Base-by-base conservation (phyloP, 2,329 filamentous ascomycete genomes). In the Zymoseptoria pseudotritici region DNA sequence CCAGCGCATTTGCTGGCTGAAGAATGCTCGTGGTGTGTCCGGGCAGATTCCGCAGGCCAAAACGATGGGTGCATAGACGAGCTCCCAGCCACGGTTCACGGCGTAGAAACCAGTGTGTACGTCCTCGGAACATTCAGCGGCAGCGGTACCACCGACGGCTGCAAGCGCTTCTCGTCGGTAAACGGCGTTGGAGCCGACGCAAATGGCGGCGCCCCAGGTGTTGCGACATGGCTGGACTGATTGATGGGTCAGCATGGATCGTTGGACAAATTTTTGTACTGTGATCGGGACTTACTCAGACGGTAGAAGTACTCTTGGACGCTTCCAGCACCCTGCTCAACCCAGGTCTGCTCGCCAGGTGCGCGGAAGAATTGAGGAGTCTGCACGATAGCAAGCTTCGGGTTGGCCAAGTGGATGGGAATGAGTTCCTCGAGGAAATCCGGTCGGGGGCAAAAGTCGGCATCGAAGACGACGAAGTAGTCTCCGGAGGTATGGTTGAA, bases 1-100 rank as follows among this genome's bases (percentile, higher is more conserved):
- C 76, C 76, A 78, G 17, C 76, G 71, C 75, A 77, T 77, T 67
- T 78, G 76, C 70, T 77, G 76, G 46, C 73, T 76, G 62, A 77
- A 77, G 60, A 77, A 76, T 0, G 76, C 74, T 4, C 75, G 69
- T 2, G 76, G 76, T 0, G 73, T 77, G 59, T 77, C 75, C 11
- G 76, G 76, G 58, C 76, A 77, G 55, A 77, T 73, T n/a, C 76
- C 76, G 29, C 74, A 76, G 1, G 76, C 76, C 55, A 77, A 67
- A 58, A 74, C 76, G 11, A 77, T 67, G 8, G 75, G 75, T 4
- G 77, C 67, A 59, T 77, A 77, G 61, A 74, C 73, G 58, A 78
- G 72, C 61, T 74, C 76, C 76, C 76, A 78, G 50, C 75, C 75
- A 55, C 74, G 71, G 56, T 75, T 72, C n/a, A 77, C 73, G 8